These are phyloP conservation scores for Cytospora chrysosperma DNA, from an alignment of 2,329 filamentous ascomycete species.

Conservation along the genomic window DNA sequence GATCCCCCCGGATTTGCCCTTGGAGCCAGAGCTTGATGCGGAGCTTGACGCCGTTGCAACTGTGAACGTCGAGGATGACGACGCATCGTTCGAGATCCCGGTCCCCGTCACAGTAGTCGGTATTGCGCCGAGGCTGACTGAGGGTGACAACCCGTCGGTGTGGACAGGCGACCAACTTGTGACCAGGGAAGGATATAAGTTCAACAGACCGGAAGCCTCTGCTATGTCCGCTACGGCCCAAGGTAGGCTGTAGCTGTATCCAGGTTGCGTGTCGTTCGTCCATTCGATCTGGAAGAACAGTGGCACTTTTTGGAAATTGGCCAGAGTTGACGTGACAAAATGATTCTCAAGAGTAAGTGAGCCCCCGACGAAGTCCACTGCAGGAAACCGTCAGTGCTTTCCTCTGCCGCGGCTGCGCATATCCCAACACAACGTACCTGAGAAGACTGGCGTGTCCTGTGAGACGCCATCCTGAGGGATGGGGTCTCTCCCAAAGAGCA, in stretches of 20 bases:
- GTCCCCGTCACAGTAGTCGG: neutral
- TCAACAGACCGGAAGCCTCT: neutral
- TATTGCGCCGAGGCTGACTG: neutral
- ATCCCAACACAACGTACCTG: neutral
- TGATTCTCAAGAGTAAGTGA: neutral
- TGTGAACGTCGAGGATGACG: neutral
- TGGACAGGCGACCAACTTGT: neutral
- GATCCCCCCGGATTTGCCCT: conserved; percentile 31
- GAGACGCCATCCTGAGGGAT: neutral
- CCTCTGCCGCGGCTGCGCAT: neutral
- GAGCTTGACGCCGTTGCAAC: neutral
- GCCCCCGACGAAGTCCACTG: neutral
- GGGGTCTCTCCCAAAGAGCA: neutral
- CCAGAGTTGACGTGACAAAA: neutral
- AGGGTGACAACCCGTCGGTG: neutral
- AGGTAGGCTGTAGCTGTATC: neutral
- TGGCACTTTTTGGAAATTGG: neutral
- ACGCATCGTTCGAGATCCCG: neutral
- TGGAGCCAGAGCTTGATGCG: neutral
- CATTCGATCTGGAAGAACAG: conserved; percentile 5
- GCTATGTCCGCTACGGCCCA: neutral
- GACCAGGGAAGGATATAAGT: too few relatives aligned
- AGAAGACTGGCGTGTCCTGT: neutral
- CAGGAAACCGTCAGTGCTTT: neutral
- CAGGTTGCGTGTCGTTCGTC: neutral